Percentiles rank a stretch among this genome's conserved stretches.
Evolutionary conservation across 441 rosid species (phyloP).

Genomic region (Brassica hybrid): DNA sequence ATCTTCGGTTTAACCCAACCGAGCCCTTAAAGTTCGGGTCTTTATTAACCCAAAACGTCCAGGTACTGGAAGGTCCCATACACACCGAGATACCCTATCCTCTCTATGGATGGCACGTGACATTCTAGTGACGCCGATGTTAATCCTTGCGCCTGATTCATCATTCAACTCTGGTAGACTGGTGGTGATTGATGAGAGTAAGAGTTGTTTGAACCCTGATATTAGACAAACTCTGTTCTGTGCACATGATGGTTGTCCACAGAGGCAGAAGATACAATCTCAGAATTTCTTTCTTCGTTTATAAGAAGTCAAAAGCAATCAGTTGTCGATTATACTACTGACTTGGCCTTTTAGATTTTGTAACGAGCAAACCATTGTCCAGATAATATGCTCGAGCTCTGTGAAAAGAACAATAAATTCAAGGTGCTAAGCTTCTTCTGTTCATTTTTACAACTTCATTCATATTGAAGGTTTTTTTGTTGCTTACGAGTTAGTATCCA

Average conservation of each 20-base stretch:
- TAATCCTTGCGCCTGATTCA: slow-evolving; percentile 61
- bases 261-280: slow-evolving; percentile 64
- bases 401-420: slow-evolving; percentile 11
- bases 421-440: slow-evolving; percentile 18
- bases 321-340: slow-evolving; percentile 1
- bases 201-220: slow-evolving; percentile 65
- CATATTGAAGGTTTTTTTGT: not conserved
- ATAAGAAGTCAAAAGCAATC: not conserved
- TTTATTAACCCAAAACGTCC: slow-evolving; percentile 24
- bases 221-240: slow-evolving; percentile 85
- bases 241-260: slow-evolving; percentile 75
- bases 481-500: not conserved
- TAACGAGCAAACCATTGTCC: slow-evolving; percentile 43
- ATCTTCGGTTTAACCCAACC: slow-evolving; percentile 37
- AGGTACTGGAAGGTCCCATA: slow-evolving; percentile 88
- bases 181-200: slow-evolving; percentile 59
- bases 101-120: slow-evolving; percentile 96
- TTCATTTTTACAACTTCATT: not conserved
- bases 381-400: slow-evolving; percentile 49
- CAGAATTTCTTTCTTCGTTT: not conserved
- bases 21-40: slow-evolving; percentile 29
- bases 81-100: slow-evolving; percentile 88
- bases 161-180: slow-evolving; percentile 57
- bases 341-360: slow-evolving; percentile 9
- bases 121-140: slow-evolving; percentile 84